Percentiles rank a stretch among this genome's conserved stretches.
phyloP scores from a whole-genome alignment of 208 protist species.

The Wallacemonas sp. region DNA sequence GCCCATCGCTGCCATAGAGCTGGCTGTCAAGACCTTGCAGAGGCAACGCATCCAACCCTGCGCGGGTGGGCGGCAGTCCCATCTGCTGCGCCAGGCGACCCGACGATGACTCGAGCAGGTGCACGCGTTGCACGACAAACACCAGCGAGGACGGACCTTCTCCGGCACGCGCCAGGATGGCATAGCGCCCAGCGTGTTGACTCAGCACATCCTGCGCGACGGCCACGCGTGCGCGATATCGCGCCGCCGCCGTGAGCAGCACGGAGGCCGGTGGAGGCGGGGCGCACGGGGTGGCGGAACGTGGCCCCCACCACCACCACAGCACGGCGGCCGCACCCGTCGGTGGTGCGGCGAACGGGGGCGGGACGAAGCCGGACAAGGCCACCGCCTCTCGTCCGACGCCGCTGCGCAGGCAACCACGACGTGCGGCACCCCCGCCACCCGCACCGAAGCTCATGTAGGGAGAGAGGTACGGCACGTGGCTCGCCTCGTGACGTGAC shows the following conservation, averaged over 20 bases:
- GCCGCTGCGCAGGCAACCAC: neutral
- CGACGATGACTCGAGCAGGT: neutral
- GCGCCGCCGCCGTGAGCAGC: neutral
- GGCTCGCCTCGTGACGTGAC: conserved; percentile 30
- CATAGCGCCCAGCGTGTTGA: conserved; percentile 3
- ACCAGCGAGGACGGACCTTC: conserved; percentile 11
- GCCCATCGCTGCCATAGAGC: too few species aligned
- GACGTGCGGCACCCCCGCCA: too few species aligned
- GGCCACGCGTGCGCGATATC: neutral
- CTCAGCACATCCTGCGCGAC: conserved; percentile 9
- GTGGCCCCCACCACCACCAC: conserved; percentile 13
- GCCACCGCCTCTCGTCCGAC: neutral
- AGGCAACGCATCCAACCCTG: neutral
- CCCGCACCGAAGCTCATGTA: neutral
- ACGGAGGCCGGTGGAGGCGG: neutral
- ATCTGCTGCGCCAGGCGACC: neutral
- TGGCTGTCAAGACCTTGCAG: too few species aligned
- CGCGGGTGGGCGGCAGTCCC: too few species aligned
- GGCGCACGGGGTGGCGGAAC: neutral
- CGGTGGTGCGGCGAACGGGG: conserved; percentile 4
- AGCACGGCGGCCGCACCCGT: neutral
- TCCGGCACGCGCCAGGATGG: neutral
- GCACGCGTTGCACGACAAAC: neutral
- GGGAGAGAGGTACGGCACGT: conserved; percentile 18
- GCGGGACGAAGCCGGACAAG: neutral